Evolutionary conservation across 345 rosid species (phyloP), one percentile per base, ranked within the genome.

Genomic region (Murraya koenigii): DNA sequence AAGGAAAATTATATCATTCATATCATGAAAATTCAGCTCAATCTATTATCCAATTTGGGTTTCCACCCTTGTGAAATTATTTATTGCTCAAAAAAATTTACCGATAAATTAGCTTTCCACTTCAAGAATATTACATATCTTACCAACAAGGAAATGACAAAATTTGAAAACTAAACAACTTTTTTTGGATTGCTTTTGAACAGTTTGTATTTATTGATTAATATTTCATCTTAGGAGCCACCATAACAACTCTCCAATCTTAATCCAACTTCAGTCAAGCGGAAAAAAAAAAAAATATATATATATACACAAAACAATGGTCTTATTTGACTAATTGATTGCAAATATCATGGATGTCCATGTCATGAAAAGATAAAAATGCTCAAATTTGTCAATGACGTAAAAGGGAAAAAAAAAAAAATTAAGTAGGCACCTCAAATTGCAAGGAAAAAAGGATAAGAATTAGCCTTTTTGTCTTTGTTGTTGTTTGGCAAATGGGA

Each of bases 401-500:
- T 63, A 47, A n/a, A 72, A 30, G n/a, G n/a, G 15, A 22, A 1
- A 71, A 30, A 71, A 35, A 10, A 10, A 22, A 55, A 3, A 1
- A 30, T 1, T 22, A 28, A 65, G 47, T 35, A 47, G 69, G 69
- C 44, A 65, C 47, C 44, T 64, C 68, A 64, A 64, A 64, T 64
- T 22, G 47, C 47, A 22, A 8, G 22, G 69, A 3, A 19, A 63
- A 23, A 6, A 14, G n/a, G 80, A 82, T 75, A 68, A 68, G 74
- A 63, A 80, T 28, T 79, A 36, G 22, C 58, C 35, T 0, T 65
- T 33, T 35, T 35, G 49, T 35, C 25, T 33, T 4, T 33, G 70
- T 32, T 30, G 28, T 67, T 74, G 75, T 33, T 66, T 44, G 80
- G 69, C 58, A 77, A 65, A 56, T 80, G 72, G 44, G 49, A 23